These are phyloP conservation scores for Aspergillus viridinutans DNA, from an alignment of 2,329 filamentous ascomycete genomes.

Conservation along the genomic window DNA sequence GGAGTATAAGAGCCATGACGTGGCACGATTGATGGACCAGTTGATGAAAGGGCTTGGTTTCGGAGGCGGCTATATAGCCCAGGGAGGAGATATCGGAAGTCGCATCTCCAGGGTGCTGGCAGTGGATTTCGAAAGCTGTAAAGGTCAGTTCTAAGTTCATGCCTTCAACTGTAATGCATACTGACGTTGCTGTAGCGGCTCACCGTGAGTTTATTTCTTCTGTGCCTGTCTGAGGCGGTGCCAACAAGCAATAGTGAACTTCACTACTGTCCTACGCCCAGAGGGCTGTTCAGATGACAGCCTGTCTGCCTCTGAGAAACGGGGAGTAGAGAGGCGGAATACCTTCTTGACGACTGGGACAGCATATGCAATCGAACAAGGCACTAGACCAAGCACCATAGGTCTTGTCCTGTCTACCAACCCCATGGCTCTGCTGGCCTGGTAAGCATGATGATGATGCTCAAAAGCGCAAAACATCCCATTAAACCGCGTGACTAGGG, in stretches of 20 bases:
- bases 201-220: slow-evolving; percentile 20
- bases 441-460: slow-evolving; percentile 15
- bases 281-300: slow-evolving; percentile 18
- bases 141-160: slow-evolving; percentile 16
- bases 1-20: slow-evolving; percentile 20
- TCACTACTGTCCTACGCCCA: slow-evolving; percentile 21
- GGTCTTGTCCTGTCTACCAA: slow-evolving; percentile 30
- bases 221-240: neutral
- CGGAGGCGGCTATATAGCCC: slow-evolving; percentile 25
- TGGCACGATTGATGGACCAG: slow-evolving; percentile 24
- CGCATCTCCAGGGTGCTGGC: slow-evolving; percentile 20
- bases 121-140: slow-evolving; percentile 25
- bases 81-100: slow-evolving; percentile 32
- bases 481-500: slow-evolving; percentile 23
- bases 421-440: slow-evolving; percentile 30
- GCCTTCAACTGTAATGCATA: neutral
- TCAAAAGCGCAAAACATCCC: neutral
- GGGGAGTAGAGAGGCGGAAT: slow-evolving; percentile 22
- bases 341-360: slow-evolving; percentile 17
- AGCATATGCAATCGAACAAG: slow-evolving; percentile 28
- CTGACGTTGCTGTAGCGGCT: slow-evolving; percentile 18
- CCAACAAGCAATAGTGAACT: slow-evolving; percentile 23
- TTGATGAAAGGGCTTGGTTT: slow-evolving; percentile 29
- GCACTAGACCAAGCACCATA: slow-evolving; percentile 31
- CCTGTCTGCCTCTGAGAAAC: slow-evolving; percentile 22